phyloP scores from a whole-genome alignment of 768 basidiomycete genomes.

The Lyophyllum shimeji region DNA sequence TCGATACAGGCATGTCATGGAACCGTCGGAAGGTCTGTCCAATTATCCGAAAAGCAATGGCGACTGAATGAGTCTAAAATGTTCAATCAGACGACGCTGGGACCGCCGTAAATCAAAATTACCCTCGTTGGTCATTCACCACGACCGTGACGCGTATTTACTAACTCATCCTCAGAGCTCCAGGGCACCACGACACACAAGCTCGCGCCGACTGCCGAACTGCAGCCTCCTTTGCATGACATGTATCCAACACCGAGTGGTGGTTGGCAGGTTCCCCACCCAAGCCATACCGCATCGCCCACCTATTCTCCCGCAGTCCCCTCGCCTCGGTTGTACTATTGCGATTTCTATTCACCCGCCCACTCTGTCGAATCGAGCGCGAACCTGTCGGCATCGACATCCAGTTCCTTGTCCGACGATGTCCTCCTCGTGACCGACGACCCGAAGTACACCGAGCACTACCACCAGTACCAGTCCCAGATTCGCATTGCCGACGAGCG shows the following conservation, averaged over 20 bases:
- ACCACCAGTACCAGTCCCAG: constrained; percentile 40
- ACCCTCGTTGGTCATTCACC: background rate
- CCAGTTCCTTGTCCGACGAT: constrained; percentile 28
- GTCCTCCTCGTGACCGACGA: constrained; percentile 34
- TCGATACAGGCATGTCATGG: constrained; percentile 33
- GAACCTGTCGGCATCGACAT: constrained; percentile 16
- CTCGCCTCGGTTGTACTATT: constrained; percentile 7
- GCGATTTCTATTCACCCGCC: constrained; percentile 10
- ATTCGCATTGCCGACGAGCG: constrained; percentile 32
- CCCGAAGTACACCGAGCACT: constrained; percentile 39
- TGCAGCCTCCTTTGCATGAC: background rate
- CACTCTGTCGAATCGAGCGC: constrained; percentile 12
- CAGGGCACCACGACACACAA: background rate
- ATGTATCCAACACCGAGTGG: constrained; percentile 3
- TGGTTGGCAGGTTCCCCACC: constrained; percentile 6
- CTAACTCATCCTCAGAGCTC: background rate
- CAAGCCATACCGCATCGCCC: constrained; percentile 6
- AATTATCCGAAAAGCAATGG: background rate
- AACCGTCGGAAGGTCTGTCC: constrained; percentile 14
- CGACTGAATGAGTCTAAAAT: too few relatives aligned
- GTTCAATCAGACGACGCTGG: too few relatives aligned
- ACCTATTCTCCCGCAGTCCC: constrained; percentile 8
- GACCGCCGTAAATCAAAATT: background rate
- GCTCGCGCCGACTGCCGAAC: background rate
- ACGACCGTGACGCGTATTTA: background rate